Conservation (phyloP, 805 yeast genomes). For the Soucietia sequanensis region DNA sequence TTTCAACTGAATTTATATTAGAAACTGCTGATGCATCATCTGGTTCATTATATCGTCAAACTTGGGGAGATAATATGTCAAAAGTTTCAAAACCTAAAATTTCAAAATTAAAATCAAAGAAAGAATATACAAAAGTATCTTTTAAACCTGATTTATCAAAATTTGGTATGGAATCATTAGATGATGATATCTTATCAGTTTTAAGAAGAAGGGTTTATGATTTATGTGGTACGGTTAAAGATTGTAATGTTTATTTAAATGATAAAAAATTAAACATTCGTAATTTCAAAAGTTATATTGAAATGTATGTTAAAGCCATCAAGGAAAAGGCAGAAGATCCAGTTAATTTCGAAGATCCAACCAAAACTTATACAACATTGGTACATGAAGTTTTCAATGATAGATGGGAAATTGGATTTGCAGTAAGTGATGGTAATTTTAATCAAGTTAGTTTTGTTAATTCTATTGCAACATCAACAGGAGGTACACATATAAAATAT, state of each 20-base stretch:
- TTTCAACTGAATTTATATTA: slow-evolving; percentile 79
- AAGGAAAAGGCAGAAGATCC: slow-evolving; percentile 46
- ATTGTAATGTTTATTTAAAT: slow-evolving; percentile 74
- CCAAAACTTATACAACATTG: slow-evolving; percentile 42
- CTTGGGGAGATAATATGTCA: slow-evolving; percentile 87
- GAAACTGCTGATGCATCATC: slow-evolving; percentile 81
- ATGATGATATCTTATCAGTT: slow-evolving; percentile 79
- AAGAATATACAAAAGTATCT: slow-evolving; percentile 82
- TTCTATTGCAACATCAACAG: slow-evolving; percentile 95
- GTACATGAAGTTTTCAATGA: slow-evolving; percentile 80
- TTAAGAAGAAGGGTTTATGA: slow-evolving; percentile 93
- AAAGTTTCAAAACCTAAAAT: slow-evolving; percentile 75
- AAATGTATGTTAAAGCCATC: slow-evolving; percentile 80
- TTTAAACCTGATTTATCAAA: slow-evolving; percentile 85
- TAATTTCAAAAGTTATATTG: slow-evolving; percentile 84
- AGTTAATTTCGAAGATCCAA: slow-evolving; percentile 27
- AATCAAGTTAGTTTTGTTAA: slow-evolving; percentile 96
- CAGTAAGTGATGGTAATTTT: slow-evolving; percentile 85
- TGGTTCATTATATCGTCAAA: slow-evolving; percentile 68
- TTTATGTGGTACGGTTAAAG: slow-evolving; percentile 89
- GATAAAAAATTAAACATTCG: slow-evolving; percentile 67
- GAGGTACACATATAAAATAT: slow-evolving; percentile 93
- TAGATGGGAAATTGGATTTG: slow-evolving; percentile 96
- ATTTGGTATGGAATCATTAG: slow-evolving; percentile 82
- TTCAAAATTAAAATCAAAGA: slow-evolving; percentile 51